phyloP scores from a whole-genome alignment of 495 filamentous ascomycete species.

The Penicillium bovifimosum region DNA sequence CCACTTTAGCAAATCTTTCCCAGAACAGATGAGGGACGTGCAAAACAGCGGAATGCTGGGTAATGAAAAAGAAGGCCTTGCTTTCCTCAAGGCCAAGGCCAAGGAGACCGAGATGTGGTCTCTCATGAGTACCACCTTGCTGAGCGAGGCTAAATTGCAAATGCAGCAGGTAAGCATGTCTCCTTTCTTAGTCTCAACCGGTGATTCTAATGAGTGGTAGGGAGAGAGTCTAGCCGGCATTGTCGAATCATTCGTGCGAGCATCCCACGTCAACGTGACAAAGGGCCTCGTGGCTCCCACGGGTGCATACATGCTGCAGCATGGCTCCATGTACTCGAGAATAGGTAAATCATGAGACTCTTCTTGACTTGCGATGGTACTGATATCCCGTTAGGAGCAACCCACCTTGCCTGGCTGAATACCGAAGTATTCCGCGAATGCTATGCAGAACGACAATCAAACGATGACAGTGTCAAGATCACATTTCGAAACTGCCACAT shows the following conservation, averaged over 20 bases:
- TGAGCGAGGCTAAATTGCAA: conserved; percentile 80
- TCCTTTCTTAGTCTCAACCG: background rate
- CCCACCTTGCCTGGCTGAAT: conserved; percentile 58
- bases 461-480: conserved; percentile 72
- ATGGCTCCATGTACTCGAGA: conserved; percentile 67
- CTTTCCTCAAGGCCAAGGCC: conserved; percentile 81
- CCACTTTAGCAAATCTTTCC: conserved; percentile 83
- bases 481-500: conserved; percentile 53
- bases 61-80: conserved; percentile 73
- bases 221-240: conserved; percentile 76
- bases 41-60: conserved; percentile 68
- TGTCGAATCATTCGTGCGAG: conserved; percentile 72
- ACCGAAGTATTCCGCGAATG: conserved; percentile 75
- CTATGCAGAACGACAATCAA: conserved; percentile 55
- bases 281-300: conserved; percentile 67
- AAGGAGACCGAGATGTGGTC: conserved; percentile 86
- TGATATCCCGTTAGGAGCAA: conserved; percentile 40
- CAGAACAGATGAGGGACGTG: conserved; percentile 63
- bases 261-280: conserved; percentile 74
- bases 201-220: conserved; percentile 31
- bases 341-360: conserved; percentile 50
- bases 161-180: conserved; percentile 50
- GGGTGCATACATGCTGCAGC: conserved; percentile 66
- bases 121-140: conserved; percentile 73
- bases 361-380: background rate